Evolutionary conservation across 2,329 filamentous ascomycete species (phyloP), one percentile per base, ranked within the genome.

Genomic region (Falciphora oryzae): DNA sequence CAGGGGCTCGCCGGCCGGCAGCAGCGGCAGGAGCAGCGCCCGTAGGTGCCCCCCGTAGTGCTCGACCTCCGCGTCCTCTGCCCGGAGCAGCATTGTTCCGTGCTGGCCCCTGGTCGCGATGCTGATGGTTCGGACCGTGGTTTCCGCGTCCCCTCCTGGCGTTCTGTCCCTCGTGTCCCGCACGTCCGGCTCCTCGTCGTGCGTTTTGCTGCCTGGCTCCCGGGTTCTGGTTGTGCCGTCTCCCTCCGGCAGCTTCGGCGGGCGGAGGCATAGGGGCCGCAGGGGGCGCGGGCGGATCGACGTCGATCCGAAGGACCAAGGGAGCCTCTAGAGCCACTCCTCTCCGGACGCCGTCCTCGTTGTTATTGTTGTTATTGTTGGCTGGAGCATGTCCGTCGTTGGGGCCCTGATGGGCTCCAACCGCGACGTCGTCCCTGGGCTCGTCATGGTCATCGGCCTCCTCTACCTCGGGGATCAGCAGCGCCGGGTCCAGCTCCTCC

Each of bases 311-410:
- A 35, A 86, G 79, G 16, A 86, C 83, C 14, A 86, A 78, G 5
- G 84, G 84, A 1, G 81, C 84, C 70, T 86, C 84, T 2, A 81
- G 80, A 57, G 81, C 83, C n/a, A 86, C 78, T 25, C 72, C 57
- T 11, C 56, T 35, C 44, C 44, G 44, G 2, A 25, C 44, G 7
- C 44, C 44, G 44, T 53, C 10, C 50, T 59, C 35, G 16, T 56
- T 72, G 66, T 71, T 74, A 65, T 70, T 68, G 59, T 69, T 71
- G 57, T 69, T 71, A 32, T 32, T 50, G 38, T 50, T 53, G 44
- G 44, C 22, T 4, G 22, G 44, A 59, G 69, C 50, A 61, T 67
- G 32, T 70, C 73, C 27, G n/a, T 11, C 22, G 44, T 53, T 25
- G 44, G 44, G 44, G 22, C n/a, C 44, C 8, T 53, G 44, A 25